A percentile compares a stretch with the other conserved stretches of the same genome.
Conservation (phyloP, 768 basidiomycete species). For the Boletus eberwhitei region DNA sequence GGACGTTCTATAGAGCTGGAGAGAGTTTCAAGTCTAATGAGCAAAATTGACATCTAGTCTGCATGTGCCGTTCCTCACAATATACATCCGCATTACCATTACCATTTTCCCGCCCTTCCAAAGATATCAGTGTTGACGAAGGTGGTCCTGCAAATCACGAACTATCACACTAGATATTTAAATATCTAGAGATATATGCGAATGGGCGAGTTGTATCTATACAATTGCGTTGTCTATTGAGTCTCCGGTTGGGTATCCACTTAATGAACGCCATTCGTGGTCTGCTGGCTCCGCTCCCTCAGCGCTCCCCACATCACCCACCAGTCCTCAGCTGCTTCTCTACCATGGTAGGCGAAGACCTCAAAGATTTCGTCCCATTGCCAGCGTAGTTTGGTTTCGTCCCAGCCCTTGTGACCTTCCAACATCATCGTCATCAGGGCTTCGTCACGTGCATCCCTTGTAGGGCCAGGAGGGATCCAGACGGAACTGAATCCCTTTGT, state of each 20-base stretch:
- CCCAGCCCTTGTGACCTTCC: conserved; percentile 39
- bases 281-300: conserved; percentile 37
- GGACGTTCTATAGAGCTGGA: conserved; percentile 18
- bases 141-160: neutral
- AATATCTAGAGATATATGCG: neutral
- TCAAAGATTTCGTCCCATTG: conserved; percentile 57
- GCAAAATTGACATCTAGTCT: neutral
- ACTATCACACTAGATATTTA: neutral
- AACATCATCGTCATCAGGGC: conserved; percentile 23
- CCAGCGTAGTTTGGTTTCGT: conserved; percentile 45
- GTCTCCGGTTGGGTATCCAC: conserved; percentile 1
- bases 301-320: conserved; percentile 59
- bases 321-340: conserved; percentile 62
- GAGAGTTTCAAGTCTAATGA: conserved; percentile 7
- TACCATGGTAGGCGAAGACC: conserved; percentile 52
- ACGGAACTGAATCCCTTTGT: conserved; percentile 41
- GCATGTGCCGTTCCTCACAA: conserved; percentile 9
- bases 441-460: conserved; percentile 44
- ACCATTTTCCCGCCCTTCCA: conserved; percentile 7
- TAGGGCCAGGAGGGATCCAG: conserved; percentile 43
- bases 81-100: conserved; percentile 19
- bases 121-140: neutral
- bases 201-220: conserved; percentile 1
- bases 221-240: conserved; percentile 2
- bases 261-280: conserved; percentile 4